Conservation (phyloP, 2,329 filamentous ascomycete species). For the Aureobasidium sp. region DNA sequence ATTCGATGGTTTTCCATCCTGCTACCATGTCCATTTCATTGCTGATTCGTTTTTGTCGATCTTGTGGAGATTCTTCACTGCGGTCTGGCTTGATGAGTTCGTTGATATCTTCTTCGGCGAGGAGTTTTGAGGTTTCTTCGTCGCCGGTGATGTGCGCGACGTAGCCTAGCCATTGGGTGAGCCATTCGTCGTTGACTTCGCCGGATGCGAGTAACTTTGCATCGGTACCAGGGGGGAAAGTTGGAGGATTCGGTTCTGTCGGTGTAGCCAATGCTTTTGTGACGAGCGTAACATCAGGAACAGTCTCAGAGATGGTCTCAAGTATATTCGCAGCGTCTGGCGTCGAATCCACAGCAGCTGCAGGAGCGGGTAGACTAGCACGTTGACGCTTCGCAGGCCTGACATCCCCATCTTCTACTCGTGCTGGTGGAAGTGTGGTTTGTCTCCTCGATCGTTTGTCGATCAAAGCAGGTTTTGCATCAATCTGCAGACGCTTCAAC, state of each 20-base stretch:
- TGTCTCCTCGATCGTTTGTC: constrained; percentile 11
- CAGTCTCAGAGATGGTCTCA: not conserved
- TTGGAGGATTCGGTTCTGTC: constrained; percentile 5
- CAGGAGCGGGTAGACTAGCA: constrained; percentile 3
- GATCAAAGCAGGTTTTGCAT: constrained; percentile 14
- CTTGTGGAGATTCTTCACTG: not conserved
- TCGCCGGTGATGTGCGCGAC: constrained; percentile 15
- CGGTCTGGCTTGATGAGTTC: constrained; percentile 16
- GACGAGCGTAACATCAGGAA: not conserved
- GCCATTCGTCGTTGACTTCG: constrained; percentile 15
- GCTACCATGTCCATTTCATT: constrained; percentile 7
- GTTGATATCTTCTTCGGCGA: constrained; percentile 1
- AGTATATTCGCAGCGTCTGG: not conserved
- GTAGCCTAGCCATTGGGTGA: constrained; percentile 6
- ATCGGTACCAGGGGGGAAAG: not conserved
- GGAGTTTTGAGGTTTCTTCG: constrained; percentile 8
- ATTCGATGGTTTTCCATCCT: not conserved
- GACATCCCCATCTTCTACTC: not conserved
- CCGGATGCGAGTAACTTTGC: constrained; percentile 9
- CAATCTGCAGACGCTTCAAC: constrained; percentile 16
- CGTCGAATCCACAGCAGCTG: not conserved
- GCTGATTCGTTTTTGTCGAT: constrained; percentile 5
- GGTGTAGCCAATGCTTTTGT: not conserved
- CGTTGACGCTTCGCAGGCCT: constrained; percentile 13
- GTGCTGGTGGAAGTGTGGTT: constrained; percentile 9